Conservation (phyloP, 257 asterid genomes). For the Anisodus tanguticus region DNA sequence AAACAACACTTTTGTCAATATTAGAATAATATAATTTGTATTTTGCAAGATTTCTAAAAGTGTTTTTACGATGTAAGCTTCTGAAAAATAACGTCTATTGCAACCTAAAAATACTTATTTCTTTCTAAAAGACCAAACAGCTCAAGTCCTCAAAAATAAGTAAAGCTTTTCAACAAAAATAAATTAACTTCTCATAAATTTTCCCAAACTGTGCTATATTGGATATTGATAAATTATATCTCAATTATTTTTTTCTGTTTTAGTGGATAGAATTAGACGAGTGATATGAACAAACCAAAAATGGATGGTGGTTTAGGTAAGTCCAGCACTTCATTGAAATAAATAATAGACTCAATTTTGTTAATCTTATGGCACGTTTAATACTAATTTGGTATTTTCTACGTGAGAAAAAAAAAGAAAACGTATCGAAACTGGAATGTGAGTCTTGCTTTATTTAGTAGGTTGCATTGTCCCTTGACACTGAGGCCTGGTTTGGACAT, state of each 20-base stretch:
- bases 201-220: neutral
- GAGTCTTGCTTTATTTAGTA: conserved; percentile 10
- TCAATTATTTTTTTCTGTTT: neutral
- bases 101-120: too few relatives aligned
- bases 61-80: too few relatives aligned
- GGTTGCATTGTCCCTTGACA: neutral
- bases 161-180: too few relatives aligned
- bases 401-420: neutral
- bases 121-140: too few relatives aligned
- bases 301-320: conserved; percentile 23
- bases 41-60: too few relatives aligned
- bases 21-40: too few relatives aligned
- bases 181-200: too few relatives aligned
- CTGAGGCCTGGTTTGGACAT: neutral
- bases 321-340: conserved; percentile 5
- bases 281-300: neutral
- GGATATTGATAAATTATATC: neutral
- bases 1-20: too few relatives aligned
- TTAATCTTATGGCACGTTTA: neutral
- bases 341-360: neutral
- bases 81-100: too few relatives aligned
- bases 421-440: neutral
- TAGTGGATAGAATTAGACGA: neutral
- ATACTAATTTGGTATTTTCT: neutral
- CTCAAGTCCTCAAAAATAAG: too few relatives aligned